Evolutionary conservation across 2,329 filamentous ascomycete genomes (phyloP).

Genomic region (Colletotrichum tropicale): DNA sequence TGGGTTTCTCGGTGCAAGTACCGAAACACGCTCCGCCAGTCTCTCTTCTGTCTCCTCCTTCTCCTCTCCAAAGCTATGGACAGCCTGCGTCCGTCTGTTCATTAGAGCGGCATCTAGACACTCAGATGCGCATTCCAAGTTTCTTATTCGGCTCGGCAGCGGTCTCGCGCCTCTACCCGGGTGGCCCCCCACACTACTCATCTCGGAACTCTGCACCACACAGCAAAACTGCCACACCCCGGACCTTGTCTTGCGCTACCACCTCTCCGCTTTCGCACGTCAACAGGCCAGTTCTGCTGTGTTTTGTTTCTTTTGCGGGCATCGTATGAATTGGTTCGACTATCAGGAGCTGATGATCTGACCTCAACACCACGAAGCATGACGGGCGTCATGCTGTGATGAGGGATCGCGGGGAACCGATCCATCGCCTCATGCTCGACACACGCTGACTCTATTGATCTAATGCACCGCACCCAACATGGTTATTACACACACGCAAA

Average conservation of each 20-base stretch:
- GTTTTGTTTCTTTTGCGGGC: conserved; percentile 15
- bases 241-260: conserved; percentile 18
- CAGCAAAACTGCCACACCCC: conserved; percentile 1
- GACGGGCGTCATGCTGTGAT: conserved; percentile 1
- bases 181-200: conserved; percentile 6
- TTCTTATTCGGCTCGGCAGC: neutral
- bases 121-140: neutral
- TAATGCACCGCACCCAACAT: neutral
- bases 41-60: neutral
- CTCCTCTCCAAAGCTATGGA: neutral
- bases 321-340: conserved; percentile 10
- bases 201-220: conserved; percentile 16
- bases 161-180: neutral
- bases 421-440: neutral
- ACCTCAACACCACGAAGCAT: neutral
- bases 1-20: neutral
- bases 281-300: neutral
- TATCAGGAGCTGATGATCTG: conserved; percentile 13
- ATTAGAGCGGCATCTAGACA: neutral
- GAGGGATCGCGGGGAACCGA: neutral
- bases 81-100: neutral
- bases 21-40: neutral
- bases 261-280: conserved; percentile 14
- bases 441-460: neutral
- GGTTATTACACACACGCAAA: neutral